Percentiles rank a stretch among this genome's conserved stretches.
Conservation (phyloP, 257 asterid genomes). For the Solanum tarijense region DNA sequence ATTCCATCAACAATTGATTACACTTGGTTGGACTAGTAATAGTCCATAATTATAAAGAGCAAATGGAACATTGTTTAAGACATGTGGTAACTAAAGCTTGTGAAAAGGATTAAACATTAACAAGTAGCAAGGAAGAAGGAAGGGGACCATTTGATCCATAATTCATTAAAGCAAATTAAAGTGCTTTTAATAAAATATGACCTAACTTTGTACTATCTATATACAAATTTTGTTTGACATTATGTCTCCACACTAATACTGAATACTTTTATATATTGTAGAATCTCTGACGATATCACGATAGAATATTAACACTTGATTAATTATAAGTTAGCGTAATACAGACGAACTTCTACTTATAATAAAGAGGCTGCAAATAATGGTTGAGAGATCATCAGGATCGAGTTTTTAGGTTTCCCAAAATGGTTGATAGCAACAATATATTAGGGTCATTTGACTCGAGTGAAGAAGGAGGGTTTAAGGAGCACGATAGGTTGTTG, state of each 20-base stretch:
- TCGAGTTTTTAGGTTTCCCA: neutral
- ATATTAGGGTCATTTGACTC: neutral
- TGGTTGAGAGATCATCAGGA: neutral
- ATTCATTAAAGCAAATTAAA: neutral
- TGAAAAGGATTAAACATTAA: slow-evolving; percentile 7
- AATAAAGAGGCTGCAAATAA: neutral
- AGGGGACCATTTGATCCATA: slow-evolving; percentile 29
- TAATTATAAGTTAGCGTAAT: neutral
- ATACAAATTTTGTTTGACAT: neutral
- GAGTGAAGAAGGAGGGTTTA: neutral
- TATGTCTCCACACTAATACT: neutral
- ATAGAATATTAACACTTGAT: neutral
- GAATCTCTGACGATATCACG: neutral
- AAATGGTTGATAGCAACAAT: slow-evolving; percentile 25
- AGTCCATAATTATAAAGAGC: neutral
- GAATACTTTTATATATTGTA: neutral
- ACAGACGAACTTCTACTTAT: neutral
- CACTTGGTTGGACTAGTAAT: neutral
- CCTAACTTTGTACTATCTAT: neutral
- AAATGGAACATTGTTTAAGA: neutral
- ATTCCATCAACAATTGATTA: neutral
- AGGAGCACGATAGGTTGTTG: slow-evolving; percentile 36
- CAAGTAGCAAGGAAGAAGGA: neutral
- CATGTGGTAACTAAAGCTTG: neutral
- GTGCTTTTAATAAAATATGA: slow-evolving; percentile 1